These are phyloP conservation scores for Chaetomiaceae sp. DNA, from an alignment of 2,329 filamentous ascomycete genomes.

Conservation along the genomic window DNA sequence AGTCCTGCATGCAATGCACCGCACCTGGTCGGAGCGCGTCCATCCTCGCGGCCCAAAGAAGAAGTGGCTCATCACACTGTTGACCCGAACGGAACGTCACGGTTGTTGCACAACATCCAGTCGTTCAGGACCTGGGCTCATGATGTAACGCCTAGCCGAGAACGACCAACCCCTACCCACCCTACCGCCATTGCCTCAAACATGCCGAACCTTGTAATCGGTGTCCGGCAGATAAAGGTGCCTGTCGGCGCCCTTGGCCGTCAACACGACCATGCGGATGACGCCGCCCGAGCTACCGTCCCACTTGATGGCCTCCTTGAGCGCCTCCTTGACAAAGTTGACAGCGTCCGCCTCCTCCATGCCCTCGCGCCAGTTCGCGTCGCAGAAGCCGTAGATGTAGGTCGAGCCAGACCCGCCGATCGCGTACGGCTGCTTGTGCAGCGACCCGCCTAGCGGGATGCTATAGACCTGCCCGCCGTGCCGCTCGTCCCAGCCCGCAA, in stretches of 20 bases:
- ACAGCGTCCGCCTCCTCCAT: slow-evolving; percentile 93
- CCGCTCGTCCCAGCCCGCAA: slow-evolving; percentile 94
- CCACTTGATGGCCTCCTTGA: slow-evolving; percentile 98
- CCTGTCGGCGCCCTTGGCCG: slow-evolving; percentile 79
- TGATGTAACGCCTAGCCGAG: too few species aligned
- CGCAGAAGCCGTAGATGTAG: slow-evolving; percentile 99
- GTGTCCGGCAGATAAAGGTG: slow-evolving; percentile 95
- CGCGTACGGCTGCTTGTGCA: slow-evolving; percentile 94
- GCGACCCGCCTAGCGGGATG: slow-evolving; percentile 90
- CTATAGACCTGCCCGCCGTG: slow-evolving; percentile 97
- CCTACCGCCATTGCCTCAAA: slow-evolving; percentile 37
- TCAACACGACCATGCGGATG: slow-evolving; percentile 96
- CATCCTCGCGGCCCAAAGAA: too few species aligned
- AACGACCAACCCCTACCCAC: not conserved
- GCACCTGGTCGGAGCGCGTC: too few species aligned
- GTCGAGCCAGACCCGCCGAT: slow-evolving; percentile 97
- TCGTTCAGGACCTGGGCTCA: not conserved
- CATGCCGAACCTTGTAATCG: slow-evolving; percentile 70
- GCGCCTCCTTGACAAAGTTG: slow-evolving; percentile 83
- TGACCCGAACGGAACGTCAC: not conserved
- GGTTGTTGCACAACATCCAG: slow-evolving; percentile 10
- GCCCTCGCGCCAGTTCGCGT: slow-evolving; percentile 89
- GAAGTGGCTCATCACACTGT: too few species aligned
- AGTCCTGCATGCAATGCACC: too few species aligned
- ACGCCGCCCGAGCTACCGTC: slow-evolving; percentile 98